Conservation (phyloP, 164 flowering plant genomes). For the Vitis riparia region DNA sequence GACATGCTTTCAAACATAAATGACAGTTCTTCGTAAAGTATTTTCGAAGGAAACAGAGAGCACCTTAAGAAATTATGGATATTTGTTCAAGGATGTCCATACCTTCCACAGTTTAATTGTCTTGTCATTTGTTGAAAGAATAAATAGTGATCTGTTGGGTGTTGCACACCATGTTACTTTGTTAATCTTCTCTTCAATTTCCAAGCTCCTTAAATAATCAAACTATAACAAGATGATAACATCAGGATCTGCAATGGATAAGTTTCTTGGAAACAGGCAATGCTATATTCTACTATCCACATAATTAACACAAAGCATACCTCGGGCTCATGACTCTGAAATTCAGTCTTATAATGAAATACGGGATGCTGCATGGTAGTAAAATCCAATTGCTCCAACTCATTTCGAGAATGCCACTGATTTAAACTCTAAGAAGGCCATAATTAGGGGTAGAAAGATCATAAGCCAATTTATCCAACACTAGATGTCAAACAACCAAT, state of each 20-base stretch:
- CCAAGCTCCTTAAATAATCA: slow-evolving; percentile 79
- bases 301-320: slow-evolving; percentile 27
- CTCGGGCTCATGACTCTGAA: slow-evolving; percentile 89
- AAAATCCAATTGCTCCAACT: slow-evolving; percentile 56
- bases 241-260: slow-evolving; percentile 12
- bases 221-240: slow-evolving; percentile 41
- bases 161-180: slow-evolving; percentile 64
- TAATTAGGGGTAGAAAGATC: slow-evolving; percentile 7
- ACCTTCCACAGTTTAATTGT: slow-evolving; percentile 90
- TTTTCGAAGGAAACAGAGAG: too few species aligned
- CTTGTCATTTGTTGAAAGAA: slow-evolving; percentile 74
- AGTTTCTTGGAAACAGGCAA: not conserved
- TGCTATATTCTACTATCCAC: not conserved
- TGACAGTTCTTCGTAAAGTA: too few species aligned
- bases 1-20: too few species aligned
- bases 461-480: slow-evolving; percentile 5
- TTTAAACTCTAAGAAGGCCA: slow-evolving; percentile 25
- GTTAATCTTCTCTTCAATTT: slow-evolving; percentile 84
- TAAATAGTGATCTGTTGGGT: slow-evolving; percentile 45
- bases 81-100: slow-evolving; percentile 3
- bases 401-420: slow-evolving; percentile 31
- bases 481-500: slow-evolving; percentile 10
- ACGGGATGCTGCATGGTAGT: slow-evolving; percentile 33
- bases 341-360: slow-evolving; percentile 66
- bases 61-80: not conserved